Evolutionary conservation across 176 grass and related monocot species (phyloP), one percentile per base, ranked within the genome.

Genomic region (Eragrostis curvula): DNA sequence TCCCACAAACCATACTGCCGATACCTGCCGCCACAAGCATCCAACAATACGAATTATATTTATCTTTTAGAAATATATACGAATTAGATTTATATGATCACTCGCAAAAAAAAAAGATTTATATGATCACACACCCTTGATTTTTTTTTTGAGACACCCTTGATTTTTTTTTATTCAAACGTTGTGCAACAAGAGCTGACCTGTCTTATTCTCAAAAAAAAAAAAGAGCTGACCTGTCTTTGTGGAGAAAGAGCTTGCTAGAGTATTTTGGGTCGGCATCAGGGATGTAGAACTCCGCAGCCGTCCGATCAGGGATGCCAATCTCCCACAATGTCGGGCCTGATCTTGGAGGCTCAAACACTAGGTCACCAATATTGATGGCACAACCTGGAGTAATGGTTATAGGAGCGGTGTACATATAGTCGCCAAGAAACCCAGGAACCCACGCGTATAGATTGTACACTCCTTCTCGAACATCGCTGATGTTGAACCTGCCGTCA

Each of bases 1-100:
- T 92, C 94, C 94, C 94, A 97, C 20, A 94, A 50, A 2, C 94
- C 94, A 70, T 97, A 97, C 72, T 97, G 94, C 44, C 92, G 72
- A 45, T 88, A 97, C 58, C 88, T 92, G 53, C 64, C 8, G 2
- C 32, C 32, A 36, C 32, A 36, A 36, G 32, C 32, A 36, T 36
- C 32, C 32, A 36, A n/a, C n/a, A n/a, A n/a, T n/a, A n/a, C n/a
- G n/a, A n/a, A n/a, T n/a, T n/a, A n/a, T n/a, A n/a, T n/a, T 36
- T 4, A 36, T 36, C 32, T n/a, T n/a, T n/a, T n/a, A n/a, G n/a
- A 36, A 36, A 36, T 4, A 36, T 4, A 36, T 36, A 36, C 32
- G 4, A 36, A 36, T 36, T 36, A 36, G 32, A 36, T 36, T 36
- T n/a, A 2, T 36, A 36, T 4, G 32, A 36, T 36, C 32, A 36